A percentile compares a stretch with the other conserved stretches of the same genome.
Evolutionary conservation across 148 eudicot genomes (phyloP).

Genomic region (Spergularia marina): DNA sequence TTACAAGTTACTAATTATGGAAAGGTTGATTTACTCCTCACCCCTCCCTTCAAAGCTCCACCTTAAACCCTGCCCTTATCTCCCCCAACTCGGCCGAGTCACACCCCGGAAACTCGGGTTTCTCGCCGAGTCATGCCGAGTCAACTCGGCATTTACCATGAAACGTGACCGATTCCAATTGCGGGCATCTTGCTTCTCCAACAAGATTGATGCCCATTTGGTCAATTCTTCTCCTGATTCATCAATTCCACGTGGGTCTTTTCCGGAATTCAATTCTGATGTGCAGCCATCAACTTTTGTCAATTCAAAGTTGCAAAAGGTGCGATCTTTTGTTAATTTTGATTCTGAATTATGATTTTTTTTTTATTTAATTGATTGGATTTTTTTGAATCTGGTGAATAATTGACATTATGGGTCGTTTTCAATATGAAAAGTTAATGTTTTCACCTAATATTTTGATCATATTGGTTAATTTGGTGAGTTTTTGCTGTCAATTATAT

Average conservation of each 20-base stretch:
- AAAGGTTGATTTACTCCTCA: slow-evolving; percentile 51
- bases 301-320: slow-evolving; percentile 19
- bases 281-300: background rate
- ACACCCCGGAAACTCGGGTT: slow-evolving; percentile 25
- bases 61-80: slow-evolving; percentile 28
- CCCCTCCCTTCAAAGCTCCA: slow-evolving; percentile 36
- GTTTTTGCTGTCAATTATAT: background rate
- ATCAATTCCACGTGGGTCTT: slow-evolving; percentile 21
- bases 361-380: background rate
- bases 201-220: background rate
- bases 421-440: background rate
- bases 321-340: background rate
- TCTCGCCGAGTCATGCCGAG: slow-evolving; percentile 21
- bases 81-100: slow-evolving; percentile 35
- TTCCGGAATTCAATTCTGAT: slow-evolving; percentile 4
- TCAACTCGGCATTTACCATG: slow-evolving; percentile 19
- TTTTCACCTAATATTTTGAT: slow-evolving; percentile 1
- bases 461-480: background rate
- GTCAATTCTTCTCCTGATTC: slow-evolving; percentile 3
- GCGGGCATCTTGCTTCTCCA: slow-evolving; percentile 20
- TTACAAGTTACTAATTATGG: slow-evolving; percentile 32
- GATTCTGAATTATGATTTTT: background rate
- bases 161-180: slow-evolving; percentile 10
- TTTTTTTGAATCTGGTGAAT: background rate
- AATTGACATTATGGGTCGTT: background rate